Evolutionary conservation across 495 filamentous ascomycete species (phyloP).

Genomic region (Saxophila tyrrhenica): DNA sequence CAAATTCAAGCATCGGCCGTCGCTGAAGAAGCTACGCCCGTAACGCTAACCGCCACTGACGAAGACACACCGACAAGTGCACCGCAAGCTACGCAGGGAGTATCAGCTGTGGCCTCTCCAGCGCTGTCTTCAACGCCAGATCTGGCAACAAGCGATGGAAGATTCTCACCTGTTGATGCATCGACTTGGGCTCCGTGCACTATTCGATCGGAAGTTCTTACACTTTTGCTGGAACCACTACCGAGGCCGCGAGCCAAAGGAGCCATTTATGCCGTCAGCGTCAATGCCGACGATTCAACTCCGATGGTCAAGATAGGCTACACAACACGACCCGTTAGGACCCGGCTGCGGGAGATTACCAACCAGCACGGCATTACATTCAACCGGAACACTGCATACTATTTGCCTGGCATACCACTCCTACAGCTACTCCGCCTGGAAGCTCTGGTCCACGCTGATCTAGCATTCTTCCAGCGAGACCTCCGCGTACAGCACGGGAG

Average conservation of each 20-base stretch:
- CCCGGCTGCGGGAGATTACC: background rate
- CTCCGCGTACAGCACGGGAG: background rate
- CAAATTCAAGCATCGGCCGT: too few relatives aligned
- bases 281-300: background rate
- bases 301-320: slow-evolving; percentile 3
- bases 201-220: background rate
- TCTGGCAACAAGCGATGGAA: background rate
- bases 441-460: slow-evolving; percentile 4
- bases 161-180: background rate
- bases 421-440: slow-evolving; percentile 2
- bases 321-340: background rate
- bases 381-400: background rate
- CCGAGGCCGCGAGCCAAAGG: background rate
- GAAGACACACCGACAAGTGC: too few relatives aligned
- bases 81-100: too few relatives aligned
- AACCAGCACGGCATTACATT: background rate
- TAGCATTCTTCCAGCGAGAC: slow-evolving; percentile 1
- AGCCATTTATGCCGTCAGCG: background rate
- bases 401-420: background rate
- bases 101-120: too few relatives aligned
- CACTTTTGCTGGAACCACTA: background rate
- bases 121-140: background rate
- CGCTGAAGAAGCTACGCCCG: too few relatives aligned
- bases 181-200: background rate
- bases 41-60: too few relatives aligned